A percentile compares a stretch with the other conserved stretches of the same genome.
These are phyloP conservation scores for Coemansia sp. DNA, from an alignment of 192 early-diverging fungal genomes.

Conservation along the genomic window DNA sequence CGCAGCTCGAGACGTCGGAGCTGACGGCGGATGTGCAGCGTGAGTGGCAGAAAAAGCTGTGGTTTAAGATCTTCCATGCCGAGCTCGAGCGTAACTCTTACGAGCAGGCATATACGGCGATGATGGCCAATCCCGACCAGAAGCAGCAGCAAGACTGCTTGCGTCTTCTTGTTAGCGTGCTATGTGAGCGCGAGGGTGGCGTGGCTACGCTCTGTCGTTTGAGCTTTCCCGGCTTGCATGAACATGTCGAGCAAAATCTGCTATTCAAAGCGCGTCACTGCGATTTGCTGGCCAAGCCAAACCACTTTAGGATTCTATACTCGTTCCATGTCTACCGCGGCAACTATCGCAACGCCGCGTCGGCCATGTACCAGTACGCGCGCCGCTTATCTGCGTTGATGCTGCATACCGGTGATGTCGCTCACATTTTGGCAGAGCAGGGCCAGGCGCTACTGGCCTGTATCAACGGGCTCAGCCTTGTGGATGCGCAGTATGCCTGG, in stretches of 20 bases:
- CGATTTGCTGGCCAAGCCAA: slow-evolving; percentile 24
- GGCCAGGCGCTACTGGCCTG: slow-evolving; percentile 46
- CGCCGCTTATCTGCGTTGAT: slow-evolving; percentile 27
- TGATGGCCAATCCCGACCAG: slow-evolving; percentile 46
- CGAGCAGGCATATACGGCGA: slow-evolving; percentile 52
- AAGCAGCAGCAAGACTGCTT: slow-evolving; percentile 42
- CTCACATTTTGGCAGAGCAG: slow-evolving; percentile 26
- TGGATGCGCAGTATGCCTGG: slow-evolving; percentile 50
- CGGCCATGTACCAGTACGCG: slow-evolving; percentile 56
- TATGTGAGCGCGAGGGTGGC: slow-evolving; percentile 47
- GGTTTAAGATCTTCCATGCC: slow-evolving; percentile 53
- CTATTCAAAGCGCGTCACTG: slow-evolving; percentile 55
- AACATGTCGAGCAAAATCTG: slow-evolving; percentile 47
- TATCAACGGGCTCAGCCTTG: slow-evolving; percentile 38
- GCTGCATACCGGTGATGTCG: slow-evolving; percentile 18
- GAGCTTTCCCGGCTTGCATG: slow-evolving; percentile 45
- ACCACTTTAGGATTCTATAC: slow-evolving; percentile 55
- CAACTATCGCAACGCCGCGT: slow-evolving; percentile 54
- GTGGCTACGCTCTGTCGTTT: slow-evolving; percentile 40
- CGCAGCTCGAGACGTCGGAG: slow-evolving; percentile 6
- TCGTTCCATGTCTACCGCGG: slow-evolving; percentile 55
- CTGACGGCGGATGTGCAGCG: neutral
- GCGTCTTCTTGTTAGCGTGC: slow-evolving; percentile 46
- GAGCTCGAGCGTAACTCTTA: slow-evolving; percentile 34
- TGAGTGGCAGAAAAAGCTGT: slow-evolving; percentile 29